These are phyloP conservation scores for Pleochaeta shiraiana DNA, from an alignment of 2,329 filamentous ascomycete genomes.

Conservation along the genomic window DNA sequence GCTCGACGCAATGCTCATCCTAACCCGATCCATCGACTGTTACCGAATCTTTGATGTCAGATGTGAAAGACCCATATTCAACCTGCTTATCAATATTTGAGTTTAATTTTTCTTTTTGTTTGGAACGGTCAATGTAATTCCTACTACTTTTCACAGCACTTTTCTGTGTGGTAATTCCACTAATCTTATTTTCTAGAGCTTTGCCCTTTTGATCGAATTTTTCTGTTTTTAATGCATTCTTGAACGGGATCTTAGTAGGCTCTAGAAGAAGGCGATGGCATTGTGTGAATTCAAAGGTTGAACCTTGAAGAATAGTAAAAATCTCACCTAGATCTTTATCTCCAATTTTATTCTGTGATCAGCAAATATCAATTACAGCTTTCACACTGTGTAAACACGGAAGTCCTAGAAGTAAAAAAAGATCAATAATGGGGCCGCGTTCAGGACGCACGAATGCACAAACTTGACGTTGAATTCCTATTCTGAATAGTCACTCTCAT, in stretches of 20 bases:
- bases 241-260: not conserved
- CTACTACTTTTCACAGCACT: not conserved
- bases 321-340: not conserved
- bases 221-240: not conserved
- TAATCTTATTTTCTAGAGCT: too few species aligned
- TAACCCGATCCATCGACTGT: not conserved
- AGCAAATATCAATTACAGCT: not conserved
- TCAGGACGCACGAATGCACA: not conserved
- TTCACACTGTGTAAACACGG: not conserved
- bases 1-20: not conserved
- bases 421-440: not conserved
- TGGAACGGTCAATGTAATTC: not conserved
- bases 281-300: not conserved
- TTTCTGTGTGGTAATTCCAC: too few species aligned
- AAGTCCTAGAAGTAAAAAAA: slow-evolving; percentile 2
- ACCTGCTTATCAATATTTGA: not conserved
- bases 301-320: not conserved
- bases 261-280: not conserved
- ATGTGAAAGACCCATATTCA: not conserved
- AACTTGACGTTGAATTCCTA: not conserved
- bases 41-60: not conserved
- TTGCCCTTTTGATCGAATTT: not conserved
- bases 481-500: not conserved
- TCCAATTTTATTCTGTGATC: not conserved
- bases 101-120: not conserved